Evolutionary conservation across 352 stramenopile genomes (phyloP).

Genomic region (Globisporangium perplexum): DNA sequence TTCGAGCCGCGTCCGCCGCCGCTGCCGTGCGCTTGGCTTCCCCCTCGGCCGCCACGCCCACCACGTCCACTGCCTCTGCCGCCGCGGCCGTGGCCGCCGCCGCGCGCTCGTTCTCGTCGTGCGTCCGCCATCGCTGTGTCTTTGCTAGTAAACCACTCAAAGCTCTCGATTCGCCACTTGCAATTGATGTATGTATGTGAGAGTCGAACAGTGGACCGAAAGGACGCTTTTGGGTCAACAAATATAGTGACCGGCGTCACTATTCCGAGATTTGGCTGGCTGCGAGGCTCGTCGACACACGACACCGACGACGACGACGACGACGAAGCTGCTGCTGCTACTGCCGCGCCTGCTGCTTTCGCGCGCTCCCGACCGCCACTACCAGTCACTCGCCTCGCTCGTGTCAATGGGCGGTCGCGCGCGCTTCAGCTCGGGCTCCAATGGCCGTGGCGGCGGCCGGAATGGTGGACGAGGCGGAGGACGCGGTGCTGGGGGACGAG

Average conservation of each 20-base stretch:
- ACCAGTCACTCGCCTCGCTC: not conserved
- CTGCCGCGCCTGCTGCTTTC: not conserved
- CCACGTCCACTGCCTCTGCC: slow-evolving; percentile 19
- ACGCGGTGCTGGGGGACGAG: slow-evolving; percentile 6
- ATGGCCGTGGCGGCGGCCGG: slow-evolving; percentile 14
- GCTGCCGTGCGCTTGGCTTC: slow-evolving; percentile 4
- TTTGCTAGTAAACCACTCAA: not conserved
- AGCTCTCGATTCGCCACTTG: not conserved
- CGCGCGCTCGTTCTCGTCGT: not conserved
- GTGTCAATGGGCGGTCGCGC: slow-evolving; percentile 7
- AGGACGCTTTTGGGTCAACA: not conserved
- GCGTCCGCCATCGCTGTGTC: not conserved
- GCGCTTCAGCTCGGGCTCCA: slow-evolving; percentile 15
- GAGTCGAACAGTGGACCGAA: not conserved
- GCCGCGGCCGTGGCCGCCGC: slow-evolving; percentile 6
- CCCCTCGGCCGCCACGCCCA: slow-evolving; percentile 11
- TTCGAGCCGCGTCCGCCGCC: slow-evolving; percentile 10
- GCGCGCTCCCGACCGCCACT: not conserved
- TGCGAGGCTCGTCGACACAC: not conserved
- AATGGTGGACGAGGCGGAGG: slow-evolving; percentile 7
- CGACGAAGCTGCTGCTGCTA: not conserved
- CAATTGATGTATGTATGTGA: not conserved
- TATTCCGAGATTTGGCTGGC: not conserved
- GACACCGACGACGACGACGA: not conserved
- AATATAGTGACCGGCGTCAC: not conserved